Evolutionary conservation across 495 filamentous ascomycete genomes (phyloP).

Genomic region (Tuber borchii): DNA sequence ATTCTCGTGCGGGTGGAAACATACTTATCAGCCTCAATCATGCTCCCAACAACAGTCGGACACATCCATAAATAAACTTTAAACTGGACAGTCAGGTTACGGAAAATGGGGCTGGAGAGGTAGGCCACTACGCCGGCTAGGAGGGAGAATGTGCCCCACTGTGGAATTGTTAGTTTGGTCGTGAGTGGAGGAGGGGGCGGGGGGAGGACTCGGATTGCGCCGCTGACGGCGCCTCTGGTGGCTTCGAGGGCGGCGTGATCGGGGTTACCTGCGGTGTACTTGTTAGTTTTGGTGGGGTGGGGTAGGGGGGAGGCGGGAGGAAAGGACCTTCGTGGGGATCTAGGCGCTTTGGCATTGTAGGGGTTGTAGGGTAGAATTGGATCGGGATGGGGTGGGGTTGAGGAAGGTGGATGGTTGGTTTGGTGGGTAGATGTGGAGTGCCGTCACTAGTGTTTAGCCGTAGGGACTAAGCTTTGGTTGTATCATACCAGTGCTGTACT

Average conservation of each 20-base stretch:
- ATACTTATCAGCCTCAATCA: conserved; percentile 39
- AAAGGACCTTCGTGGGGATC: not conserved
- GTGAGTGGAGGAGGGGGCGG: not conserved
- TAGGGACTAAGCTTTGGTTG: not conserved
- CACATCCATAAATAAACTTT: conserved; percentile 42
- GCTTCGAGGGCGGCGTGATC: conserved; percentile 35
- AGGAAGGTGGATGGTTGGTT: too few species aligned
- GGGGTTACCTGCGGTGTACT: conserved; percentile 16
- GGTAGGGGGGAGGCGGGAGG: not conserved
- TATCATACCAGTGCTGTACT: not conserved
- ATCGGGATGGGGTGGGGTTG: not conserved
- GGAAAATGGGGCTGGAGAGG: conserved; percentile 34
- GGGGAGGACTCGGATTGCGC: conserved; percentile 25
- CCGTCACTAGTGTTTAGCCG: not conserved
- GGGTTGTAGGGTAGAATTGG: not conserved
- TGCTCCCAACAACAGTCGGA: conserved; percentile 35
- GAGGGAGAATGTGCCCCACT: conserved; percentile 37
- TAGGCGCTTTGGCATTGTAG: not conserved
- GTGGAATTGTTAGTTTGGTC: not conserved
- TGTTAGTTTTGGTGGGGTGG: conserved; percentile 6
- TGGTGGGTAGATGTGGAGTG: not conserved
- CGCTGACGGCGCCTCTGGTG: conserved; percentile 29
- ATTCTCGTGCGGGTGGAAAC: not conserved
- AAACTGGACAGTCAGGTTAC: conserved; percentile 37
- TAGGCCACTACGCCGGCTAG: conserved; percentile 24